These are phyloP conservation scores for Agaricus blazei DNA, from an alignment of 768 basidiomycete species.

Conservation along the genomic window DNA sequence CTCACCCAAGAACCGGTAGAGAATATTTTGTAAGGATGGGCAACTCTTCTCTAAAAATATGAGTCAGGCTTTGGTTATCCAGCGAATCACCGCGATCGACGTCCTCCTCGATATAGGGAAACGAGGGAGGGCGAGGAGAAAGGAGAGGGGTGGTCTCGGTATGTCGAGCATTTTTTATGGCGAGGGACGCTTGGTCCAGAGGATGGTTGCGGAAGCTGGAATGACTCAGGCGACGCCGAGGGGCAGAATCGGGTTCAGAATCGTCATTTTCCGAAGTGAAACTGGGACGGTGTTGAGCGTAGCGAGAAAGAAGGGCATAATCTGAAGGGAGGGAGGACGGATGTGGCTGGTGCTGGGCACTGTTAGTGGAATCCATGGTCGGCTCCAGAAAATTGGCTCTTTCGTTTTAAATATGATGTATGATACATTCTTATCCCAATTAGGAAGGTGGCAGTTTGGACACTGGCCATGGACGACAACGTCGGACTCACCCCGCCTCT, in stretches of 20 bases:
- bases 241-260: background rate
- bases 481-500: conserved; percentile 35
- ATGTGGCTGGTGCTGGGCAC: conserved; percentile 45
- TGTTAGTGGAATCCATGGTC: conserved; percentile 38
- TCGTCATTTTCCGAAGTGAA: conserved; percentile 7
- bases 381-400: background rate
- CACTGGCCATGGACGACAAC: conserved; percentile 12
- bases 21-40: conserved; percentile 57
- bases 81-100: conserved; percentile 28
- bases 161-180: conserved; percentile 5
- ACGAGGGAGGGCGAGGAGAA: conserved; percentile 30
- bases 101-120: conserved; percentile 53
- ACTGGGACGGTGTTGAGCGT: conserved; percentile 26
- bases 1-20: conserved; percentile 68
- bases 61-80: conserved; percentile 23
- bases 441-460: conserved; percentile 1
- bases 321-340: conserved; percentile 62
- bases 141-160: conserved; percentile 59
- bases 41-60: conserved; percentile 54
- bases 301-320: conserved; percentile 57
- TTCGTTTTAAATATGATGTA: background rate
- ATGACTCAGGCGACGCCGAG: background rate
- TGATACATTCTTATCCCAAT: background rate
- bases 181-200: background rate
- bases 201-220: conserved; percentile 11